Evolutionary conservation across 768 basidiomycete species (phyloP).

Genomic region (Atractiella rhizophila): DNA sequence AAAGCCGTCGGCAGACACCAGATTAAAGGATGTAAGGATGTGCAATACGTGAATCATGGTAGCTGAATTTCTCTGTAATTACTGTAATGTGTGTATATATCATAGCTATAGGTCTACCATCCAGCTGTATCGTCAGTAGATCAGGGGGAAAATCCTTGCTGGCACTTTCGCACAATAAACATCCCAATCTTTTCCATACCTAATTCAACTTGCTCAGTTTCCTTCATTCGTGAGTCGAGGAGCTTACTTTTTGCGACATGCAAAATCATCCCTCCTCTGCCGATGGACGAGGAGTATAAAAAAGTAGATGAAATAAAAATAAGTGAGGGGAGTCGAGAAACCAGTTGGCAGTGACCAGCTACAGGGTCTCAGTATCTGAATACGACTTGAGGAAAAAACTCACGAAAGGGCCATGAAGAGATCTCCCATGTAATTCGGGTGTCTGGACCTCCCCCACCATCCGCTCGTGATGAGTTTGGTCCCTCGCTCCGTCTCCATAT

Average conservation of each 20-base stretch:
- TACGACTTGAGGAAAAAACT: conserved; percentile 1
- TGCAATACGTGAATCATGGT: too few species aligned
- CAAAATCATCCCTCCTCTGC: conserved; percentile 71
- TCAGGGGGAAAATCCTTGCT: conserved; percentile 25
- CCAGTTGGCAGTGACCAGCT: conserved; percentile 87
- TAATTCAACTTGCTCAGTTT: conserved; percentile 18
- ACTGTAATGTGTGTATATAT: too few species aligned
- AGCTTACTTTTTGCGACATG: conserved; percentile 60
- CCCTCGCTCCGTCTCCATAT: conserved; percentile 54
- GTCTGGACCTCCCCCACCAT: conserved; percentile 88
- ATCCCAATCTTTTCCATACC: conserved; percentile 84
- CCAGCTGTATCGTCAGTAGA: conserved; percentile 13
- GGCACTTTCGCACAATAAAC: conserved; percentile 67
- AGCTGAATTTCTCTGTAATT: too few species aligned
- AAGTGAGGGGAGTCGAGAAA: conserved; percentile 74
- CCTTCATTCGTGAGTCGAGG: neutral
- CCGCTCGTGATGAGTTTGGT: conserved; percentile 78
- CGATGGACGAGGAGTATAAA: conserved; percentile 67
- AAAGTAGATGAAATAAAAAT: conserved; percentile 84
- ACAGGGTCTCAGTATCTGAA: conserved; percentile 22
- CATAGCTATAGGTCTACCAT: too few species aligned
- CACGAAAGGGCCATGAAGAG: neutral
- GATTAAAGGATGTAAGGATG: too few species aligned
- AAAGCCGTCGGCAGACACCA: too few species aligned
- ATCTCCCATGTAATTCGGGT: conserved; percentile 49